Conservation (phyloP, 2,329 filamentous ascomycete species). For the Pseudodiploospora longispora region DNA sequence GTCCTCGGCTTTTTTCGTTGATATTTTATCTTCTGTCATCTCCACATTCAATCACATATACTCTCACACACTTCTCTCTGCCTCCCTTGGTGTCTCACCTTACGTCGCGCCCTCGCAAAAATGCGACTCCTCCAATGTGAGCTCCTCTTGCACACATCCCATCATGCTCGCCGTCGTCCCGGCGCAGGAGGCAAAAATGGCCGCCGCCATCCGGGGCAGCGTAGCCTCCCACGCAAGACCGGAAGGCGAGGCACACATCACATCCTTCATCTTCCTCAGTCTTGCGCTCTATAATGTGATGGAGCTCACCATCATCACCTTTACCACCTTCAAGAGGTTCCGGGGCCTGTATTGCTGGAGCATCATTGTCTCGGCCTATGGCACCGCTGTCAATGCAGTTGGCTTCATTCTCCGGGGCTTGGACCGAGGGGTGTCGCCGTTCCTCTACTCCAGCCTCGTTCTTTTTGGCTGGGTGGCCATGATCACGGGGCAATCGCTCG, state of each 20-base stretch:
- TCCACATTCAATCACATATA: no score
- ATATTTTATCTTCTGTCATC: no score
- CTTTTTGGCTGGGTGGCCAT: conserved; percentile 26
- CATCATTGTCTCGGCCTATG: conserved; percentile 23
- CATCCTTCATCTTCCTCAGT: conserved; percentile 9
- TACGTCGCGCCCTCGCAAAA: no score
- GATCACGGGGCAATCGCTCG: conserved; percentile 50
- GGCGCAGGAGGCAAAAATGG: no score
- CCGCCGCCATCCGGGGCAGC: neutral
- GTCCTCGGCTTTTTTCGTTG: no score
- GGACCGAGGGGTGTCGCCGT: neutral
- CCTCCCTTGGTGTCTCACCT: no score
- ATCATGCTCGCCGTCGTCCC: no score
- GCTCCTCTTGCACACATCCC: no score
- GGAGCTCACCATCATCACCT: conserved; percentile 31
- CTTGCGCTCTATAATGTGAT: conserved; percentile 10
- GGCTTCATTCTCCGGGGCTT: conserved; percentile 37
- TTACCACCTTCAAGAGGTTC: conserved; percentile 35
- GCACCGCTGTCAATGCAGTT: conserved; percentile 27
- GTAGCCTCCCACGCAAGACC: conserved; percentile 1
- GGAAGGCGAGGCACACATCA: conserved; percentile 2
- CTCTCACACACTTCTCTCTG: no score
- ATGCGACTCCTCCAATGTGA: no score
- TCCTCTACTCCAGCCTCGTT: no score
- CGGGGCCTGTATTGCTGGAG: conserved; percentile 32